Conservation (phyloP, 73 alveolate species). For the Symbiodinium pilosum region DNA sequence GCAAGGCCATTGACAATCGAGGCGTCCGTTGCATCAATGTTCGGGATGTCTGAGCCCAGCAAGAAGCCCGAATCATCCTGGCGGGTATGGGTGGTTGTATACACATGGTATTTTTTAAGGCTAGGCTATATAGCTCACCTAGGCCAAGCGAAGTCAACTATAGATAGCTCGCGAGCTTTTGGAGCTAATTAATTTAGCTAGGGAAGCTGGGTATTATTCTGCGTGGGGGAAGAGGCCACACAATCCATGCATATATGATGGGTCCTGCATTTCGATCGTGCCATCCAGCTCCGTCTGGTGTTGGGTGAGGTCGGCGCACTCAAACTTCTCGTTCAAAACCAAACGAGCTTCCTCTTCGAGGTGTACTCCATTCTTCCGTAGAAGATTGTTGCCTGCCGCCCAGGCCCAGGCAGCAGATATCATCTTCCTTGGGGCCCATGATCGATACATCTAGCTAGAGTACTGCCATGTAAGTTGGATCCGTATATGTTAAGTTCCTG, state of each 20-base stretch:
- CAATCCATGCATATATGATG: no score
- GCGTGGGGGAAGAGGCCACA: no score
- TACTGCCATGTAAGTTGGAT: no score
- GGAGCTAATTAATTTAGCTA: no score
- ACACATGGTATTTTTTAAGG: background rate
- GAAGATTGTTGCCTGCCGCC: background rate
- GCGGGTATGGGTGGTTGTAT: background rate
- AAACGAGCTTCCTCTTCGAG: constrained; percentile 10
- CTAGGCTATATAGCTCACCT: no score
- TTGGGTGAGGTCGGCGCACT: background rate
- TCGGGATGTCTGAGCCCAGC: background rate
- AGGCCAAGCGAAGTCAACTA: no score
- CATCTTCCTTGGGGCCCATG: constrained; percentile 8
- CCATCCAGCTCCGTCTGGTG: background rate
- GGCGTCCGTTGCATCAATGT: background rate
- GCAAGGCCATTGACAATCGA: background rate
- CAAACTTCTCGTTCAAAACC: background rate
- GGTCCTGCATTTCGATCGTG: no score
- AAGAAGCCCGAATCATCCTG: background rate
- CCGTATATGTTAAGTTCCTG: no score
- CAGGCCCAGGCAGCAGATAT: background rate
- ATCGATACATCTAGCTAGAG: no score
- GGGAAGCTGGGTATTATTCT: no score
- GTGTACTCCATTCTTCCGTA: constrained; percentile 4
- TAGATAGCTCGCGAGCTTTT: no score